Percentiles rank a stretch among this genome's conserved stretches.
Conservation (phyloP, 345 rosid species). For the Carallia pectinifolia region DNA sequence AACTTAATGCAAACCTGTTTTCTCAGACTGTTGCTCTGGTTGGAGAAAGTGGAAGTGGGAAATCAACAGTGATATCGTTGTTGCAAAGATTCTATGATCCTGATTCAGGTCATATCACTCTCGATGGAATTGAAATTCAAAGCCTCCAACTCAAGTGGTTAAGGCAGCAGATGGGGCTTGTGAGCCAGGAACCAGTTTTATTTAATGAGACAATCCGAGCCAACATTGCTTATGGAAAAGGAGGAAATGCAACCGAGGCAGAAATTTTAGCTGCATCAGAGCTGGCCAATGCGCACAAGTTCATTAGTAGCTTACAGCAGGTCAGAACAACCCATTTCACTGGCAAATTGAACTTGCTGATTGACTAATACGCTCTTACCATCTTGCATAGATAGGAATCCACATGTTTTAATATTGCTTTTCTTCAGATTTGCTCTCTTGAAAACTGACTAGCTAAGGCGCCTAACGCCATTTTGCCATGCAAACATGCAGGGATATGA, state of each 20-base stretch:
- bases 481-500: conserved; percentile 55
- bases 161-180: conserved; percentile 80
- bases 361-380: no score
- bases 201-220: conserved; percentile 78
- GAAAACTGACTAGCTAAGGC: no score
- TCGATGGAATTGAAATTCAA: conserved; percentile 69
- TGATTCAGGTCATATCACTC: conserved; percentile 65
- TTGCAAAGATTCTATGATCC: conserved; percentile 82
- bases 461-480: background rate
- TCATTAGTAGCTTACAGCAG: conserved; percentile 79
- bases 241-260: conserved; percentile 63
- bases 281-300: conserved; percentile 74
- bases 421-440: no score
- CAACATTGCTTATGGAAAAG: conserved; percentile 82
- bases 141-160: conserved; percentile 66
- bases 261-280: conserved; percentile 71
- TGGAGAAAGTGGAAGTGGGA: conserved; percentile 89
- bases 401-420: no score
- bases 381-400: no score
- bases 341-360: no score
- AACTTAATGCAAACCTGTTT: background rate
- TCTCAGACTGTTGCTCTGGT: conserved; percentile 81
- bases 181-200: conserved; percentile 85
- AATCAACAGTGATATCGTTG: conserved; percentile 71
- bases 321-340: conserved; percentile 29